Percentiles rank a stretch among this genome's conserved stretches.
These are phyloP conservation scores for Gaertneriomyces semiglobifer DNA, from an alignment of 192 early-diverging fungal genomes.

Conservation along the genomic window DNA sequence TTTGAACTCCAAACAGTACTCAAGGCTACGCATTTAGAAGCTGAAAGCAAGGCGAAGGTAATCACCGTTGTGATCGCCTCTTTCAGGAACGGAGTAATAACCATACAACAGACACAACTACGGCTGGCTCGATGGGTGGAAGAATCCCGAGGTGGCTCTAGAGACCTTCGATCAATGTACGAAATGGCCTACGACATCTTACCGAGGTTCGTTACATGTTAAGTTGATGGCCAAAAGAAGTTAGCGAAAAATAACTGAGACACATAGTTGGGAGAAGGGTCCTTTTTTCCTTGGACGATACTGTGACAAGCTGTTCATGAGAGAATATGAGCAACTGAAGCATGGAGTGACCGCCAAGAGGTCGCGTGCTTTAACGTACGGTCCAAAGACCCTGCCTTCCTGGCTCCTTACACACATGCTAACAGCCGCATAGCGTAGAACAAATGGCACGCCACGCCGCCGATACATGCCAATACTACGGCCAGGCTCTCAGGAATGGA, in stretches of 20 bases:
- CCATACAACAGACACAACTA: conserved; percentile 45
- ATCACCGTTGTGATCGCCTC: background rate
- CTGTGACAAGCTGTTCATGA: conserved; percentile 56
- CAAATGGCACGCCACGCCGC: too few species aligned
- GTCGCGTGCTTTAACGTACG: too few species aligned
- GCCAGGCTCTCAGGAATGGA: conserved; percentile 58
- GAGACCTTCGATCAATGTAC: conserved; percentile 16
- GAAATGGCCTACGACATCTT: too few species aligned
- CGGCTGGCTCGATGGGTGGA: conserved; percentile 58
- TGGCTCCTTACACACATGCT: too few species aligned
- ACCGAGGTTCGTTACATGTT: too few species aligned
- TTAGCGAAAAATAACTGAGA: background rate
- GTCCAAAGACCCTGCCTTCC: too few species aligned
- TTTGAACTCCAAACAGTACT: conserved; percentile 39
- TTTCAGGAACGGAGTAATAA: background rate
- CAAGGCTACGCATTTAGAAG: background rate
- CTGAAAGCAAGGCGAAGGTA: background rate
- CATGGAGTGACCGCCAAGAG: too few species aligned
- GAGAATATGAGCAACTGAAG: conserved; percentile 8
- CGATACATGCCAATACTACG: conserved; percentile 45
- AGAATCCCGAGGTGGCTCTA: conserved; percentile 36
- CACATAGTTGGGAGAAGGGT: conserved; percentile 64
- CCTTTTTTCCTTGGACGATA: conserved; percentile 61
- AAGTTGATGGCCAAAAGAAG: background rate
- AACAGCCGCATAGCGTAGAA: too few species aligned